phyloP scores from a whole-genome alignment of 768 basidiomycete species.

The Russula foetens region DNA sequence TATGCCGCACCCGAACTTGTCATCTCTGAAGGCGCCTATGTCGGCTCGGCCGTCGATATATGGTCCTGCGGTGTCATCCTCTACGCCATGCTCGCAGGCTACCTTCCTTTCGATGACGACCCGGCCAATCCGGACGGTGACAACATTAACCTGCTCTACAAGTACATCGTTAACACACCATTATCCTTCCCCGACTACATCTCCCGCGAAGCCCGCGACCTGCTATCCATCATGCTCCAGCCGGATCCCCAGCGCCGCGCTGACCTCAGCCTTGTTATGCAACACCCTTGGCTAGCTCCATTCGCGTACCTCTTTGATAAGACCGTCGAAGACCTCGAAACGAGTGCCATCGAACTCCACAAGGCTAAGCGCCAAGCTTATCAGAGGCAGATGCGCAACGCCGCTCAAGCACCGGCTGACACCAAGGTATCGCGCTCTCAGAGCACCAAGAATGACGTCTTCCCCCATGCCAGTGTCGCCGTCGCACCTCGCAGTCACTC shows the following conservation, averaged over 20 bases:
- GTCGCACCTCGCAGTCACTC: constrained; percentile 31
- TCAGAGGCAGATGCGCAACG: constrained; percentile 68
- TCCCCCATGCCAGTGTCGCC: constrained; percentile 28
- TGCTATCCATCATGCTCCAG: constrained; percentile 89
- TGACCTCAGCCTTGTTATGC: constrained; percentile 71
- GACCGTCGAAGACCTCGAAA: constrained; percentile 72
- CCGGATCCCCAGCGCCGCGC: constrained; percentile 81
- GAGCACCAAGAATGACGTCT: constrained; percentile 46
- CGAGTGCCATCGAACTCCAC: constrained; percentile 74
- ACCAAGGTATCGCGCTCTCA: constrained; percentile 38
- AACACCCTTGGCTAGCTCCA: constrained; percentile 75
- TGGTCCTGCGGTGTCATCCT: constrained; percentile 96
- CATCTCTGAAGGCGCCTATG: constrained; percentile 93
- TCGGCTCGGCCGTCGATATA: constrained; percentile 96
- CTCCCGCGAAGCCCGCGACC: constrained; percentile 70
- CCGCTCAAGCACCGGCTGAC: constrained; percentile 30
- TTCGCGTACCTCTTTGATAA: constrained; percentile 59
- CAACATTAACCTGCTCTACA: constrained; percentile 98
- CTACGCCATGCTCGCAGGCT: constrained; percentile 95
- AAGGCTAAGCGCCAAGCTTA: constrained; percentile 75
- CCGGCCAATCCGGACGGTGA: constrained; percentile 98
- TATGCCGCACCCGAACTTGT: constrained; percentile 97
- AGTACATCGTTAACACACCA: constrained; percentile 96
- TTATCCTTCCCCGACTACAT: constrained; percentile 97
- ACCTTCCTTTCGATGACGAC: constrained; percentile 99